These are phyloP conservation scores for Penicillium sp. DNA, from an alignment of 2,329 filamentous ascomycete genomes.

Conservation along the genomic window DNA sequence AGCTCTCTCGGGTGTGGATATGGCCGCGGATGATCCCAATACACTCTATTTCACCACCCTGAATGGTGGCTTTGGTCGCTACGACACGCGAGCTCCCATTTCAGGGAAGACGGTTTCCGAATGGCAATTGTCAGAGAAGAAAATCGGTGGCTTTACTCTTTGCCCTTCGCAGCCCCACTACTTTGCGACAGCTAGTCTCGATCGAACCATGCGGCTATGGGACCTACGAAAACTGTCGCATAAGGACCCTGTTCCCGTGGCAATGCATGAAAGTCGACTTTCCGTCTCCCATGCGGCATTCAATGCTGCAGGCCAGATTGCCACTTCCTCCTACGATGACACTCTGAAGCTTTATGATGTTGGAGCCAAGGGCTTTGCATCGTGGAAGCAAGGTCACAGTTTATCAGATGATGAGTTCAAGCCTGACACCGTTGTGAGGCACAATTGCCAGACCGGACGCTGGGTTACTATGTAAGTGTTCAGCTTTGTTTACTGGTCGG, in stretches of 20 bases:
- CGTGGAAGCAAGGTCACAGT: constrained; percentile 63
- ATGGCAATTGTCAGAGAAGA: constrained; percentile 83
- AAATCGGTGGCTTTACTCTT: constrained; percentile 91
- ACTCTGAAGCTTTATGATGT: constrained; percentile 92
- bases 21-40: constrained; percentile 71
- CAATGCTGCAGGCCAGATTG: constrained; percentile 81
- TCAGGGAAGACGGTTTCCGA: constrained; percentile 62
- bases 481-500: constrained; percentile 25
- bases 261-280: constrained; percentile 78
- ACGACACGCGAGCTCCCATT: constrained; percentile 70
- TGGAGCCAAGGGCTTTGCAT: constrained; percentile 56
- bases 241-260: constrained; percentile 70
- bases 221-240: constrained; percentile 76
- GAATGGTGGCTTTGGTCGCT: constrained; percentile 76
- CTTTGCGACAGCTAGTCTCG: constrained; percentile 84
- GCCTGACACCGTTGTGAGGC: constrained; percentile 70
- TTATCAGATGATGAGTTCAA: constrained; percentile 67
- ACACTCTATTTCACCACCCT: constrained; percentile 86
- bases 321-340: constrained; percentile 93
- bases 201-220: constrained; percentile 90
- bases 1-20: constrained; percentile 82
- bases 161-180: constrained; percentile 81
- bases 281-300: constrained; percentile 94
- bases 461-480: constrained; percentile 79
- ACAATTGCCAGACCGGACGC: constrained; percentile 95